Percentiles rank a stretch among this genome's conserved stretches.
phyloP scores from a whole-genome alignment of 805 yeast species.

The Kazachstania taianensis region DNA sequence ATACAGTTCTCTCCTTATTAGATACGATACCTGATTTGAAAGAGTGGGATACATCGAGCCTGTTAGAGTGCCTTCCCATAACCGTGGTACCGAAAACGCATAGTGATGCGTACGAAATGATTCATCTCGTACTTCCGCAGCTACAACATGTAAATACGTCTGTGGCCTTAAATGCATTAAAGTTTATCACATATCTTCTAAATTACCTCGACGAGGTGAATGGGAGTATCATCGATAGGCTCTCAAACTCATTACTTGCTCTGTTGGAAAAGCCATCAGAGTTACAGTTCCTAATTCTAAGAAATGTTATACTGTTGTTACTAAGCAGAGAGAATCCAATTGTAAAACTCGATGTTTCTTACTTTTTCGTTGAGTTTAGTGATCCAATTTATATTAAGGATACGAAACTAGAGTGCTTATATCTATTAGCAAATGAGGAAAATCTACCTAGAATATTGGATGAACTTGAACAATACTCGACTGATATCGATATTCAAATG shows the following conservation, averaged over 20 bases:
- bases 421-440: conserved; percentile 57
- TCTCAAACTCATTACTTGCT: conserved; percentile 61
- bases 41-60: conserved; percentile 67
- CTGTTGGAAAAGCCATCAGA: conserved; percentile 70
- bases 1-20: conserved; percentile 29
- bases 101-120: conserved; percentile 54
- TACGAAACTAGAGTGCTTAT: conserved; percentile 80
- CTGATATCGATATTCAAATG: conserved; percentile 78
- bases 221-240: conserved; percentile 45
- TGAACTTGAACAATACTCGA: conserved; percentile 78
- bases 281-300: conserved; percentile 67
- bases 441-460: conserved; percentile 53
- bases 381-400: conserved; percentile 86
- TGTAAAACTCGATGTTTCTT: conserved; percentile 52
- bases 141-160: conserved; percentile 74
- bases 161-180: conserved; percentile 67
- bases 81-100: conserved; percentile 60
- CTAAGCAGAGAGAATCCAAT: conserved; percentile 53
- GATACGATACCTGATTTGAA: conserved; percentile 30
- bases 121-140: conserved; percentile 57
- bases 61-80: conserved; percentile 51
- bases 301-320: conserved; percentile 70
- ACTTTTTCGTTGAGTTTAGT: conserved; percentile 72
- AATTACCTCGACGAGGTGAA: conserved; percentile 58
- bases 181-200: conserved; percentile 58